Base-by-base conservation (phyloP, 371 early-diverging fungal genomes). In the Mortierella sp. region DNA sequence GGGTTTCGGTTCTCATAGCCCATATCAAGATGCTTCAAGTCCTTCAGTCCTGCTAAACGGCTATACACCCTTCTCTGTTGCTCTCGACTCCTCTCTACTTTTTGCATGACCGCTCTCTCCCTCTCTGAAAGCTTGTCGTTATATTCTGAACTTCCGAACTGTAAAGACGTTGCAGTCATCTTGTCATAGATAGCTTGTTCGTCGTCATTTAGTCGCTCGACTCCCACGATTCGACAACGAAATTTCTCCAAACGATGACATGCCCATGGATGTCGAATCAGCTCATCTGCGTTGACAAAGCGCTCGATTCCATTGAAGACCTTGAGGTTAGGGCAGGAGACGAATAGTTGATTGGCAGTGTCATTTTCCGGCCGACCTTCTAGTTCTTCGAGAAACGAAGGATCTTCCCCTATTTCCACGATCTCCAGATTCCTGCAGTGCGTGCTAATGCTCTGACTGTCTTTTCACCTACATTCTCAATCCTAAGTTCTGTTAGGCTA, bases 161-260 rank as follows among this genome's bases (percentile, higher is more conserved):
- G 20, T 20, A 49, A 49, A 49, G 49, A 4, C 3, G 2, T 20
- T 22, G 28, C 14, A 22, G 32, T 24, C 39, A 37, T 16, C 20
- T 24, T 32, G 40, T 61, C 14, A 22, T 60, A 37, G 24, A 68
- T 11, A 3, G 5, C 28, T 16, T 43, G 32, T 18, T 47, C 64
- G 3, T 14, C 45, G n/a, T 45, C 32, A 14, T 12, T 39, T 47
- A 70, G 32, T 28, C 64, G 57, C 28, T 63, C 28, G 28, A 63
- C 43, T 8, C 70, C 64, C 1, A 35, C 30, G 30, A 64, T 70
- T 45, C 62, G 57, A 32, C 63, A 63, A 12, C 70, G 58, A 20
- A 70, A 63, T 37, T 39, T 63, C 70, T 70, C 70, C 32, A 70
- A 12, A 1, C 63, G 64, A 12, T 62, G 47, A 16, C 64, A 70